A percentile compares a stretch with the other conserved stretches of the same genome.
Evolutionary conservation across 257 asterid species (phyloP).

Genomic region (Nicotiana benthamiana): DNA sequence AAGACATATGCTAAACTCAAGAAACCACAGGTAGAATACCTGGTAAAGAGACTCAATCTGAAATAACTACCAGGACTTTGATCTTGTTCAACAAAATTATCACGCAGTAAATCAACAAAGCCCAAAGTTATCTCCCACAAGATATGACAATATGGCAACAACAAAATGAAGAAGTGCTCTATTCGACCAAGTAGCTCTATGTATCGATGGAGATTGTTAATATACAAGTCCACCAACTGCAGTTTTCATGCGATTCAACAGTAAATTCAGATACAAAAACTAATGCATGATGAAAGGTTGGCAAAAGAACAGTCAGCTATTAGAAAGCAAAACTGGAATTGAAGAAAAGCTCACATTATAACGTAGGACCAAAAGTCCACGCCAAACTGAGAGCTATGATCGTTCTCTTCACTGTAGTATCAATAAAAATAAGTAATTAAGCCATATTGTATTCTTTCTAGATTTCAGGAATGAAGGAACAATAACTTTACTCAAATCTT

Average conservation of each 20-base stretch:
- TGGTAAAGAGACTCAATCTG: too few relatives aligned
- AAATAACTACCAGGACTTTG: too few relatives aligned
- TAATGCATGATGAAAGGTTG: background rate
- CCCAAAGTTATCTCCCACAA: background rate
- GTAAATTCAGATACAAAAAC: background rate
- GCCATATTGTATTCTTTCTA: too few relatives aligned
- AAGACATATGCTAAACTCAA: too few relatives aligned
- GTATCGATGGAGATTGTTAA: conserved; percentile 16
- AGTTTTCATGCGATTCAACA: background rate
- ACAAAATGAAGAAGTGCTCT: conserved; percentile 39
- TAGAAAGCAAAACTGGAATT: background rate
- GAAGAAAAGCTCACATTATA: background rate
- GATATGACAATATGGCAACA: conserved; percentile 39
- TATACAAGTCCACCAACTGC: conserved; percentile 48
- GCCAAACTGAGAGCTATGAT: too few relatives aligned
- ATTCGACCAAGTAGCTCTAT: conserved; percentile 31
- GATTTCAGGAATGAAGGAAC: too few relatives aligned
- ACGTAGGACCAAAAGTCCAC: conserved; percentile 1
- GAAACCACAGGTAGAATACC: too few relatives aligned
- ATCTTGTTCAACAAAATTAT: too few relatives aligned
- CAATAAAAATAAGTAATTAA: too few relatives aligned
- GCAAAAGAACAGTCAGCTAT: background rate
- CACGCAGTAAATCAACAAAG: too few relatives aligned
- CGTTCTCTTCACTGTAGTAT: too few relatives aligned
- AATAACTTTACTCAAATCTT: too few relatives aligned